A percentile compares a stretch with the other conserved stretches of the same genome.
These are phyloP conservation scores for Hypoxylon sp. DNA, from an alignment of 2,329 filamentous ascomycete species.

Conservation along the genomic window DNA sequence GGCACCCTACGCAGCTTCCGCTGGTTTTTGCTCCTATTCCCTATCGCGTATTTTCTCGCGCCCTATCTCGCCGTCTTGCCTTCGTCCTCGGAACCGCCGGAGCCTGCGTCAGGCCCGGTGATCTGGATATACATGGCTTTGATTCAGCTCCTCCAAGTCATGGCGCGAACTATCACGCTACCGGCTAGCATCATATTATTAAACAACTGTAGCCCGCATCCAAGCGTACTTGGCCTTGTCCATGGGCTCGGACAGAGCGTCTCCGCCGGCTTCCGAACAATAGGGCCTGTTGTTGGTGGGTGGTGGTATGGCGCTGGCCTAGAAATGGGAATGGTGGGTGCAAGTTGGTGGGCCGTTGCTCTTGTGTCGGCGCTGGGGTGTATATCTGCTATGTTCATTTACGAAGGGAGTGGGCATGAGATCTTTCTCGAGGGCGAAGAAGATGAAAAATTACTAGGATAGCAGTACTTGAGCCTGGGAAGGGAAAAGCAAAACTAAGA, in stretches of 20 bases:
- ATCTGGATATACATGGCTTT: slow-evolving; percentile 74
- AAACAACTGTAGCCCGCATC: slow-evolving; percentile 73
- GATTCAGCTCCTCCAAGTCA: slow-evolving; percentile 78
- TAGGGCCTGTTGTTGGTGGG: slow-evolving; percentile 66
- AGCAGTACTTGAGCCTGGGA: background rate
- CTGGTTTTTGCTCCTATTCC: slow-evolving; percentile 75
- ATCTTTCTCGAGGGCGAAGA: slow-evolving; percentile 62
- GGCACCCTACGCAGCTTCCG: slow-evolving; percentile 78
- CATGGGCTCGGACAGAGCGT: slow-evolving; percentile 69
- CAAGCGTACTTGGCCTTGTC: slow-evolving; percentile 70
- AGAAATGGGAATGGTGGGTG: slow-evolving; percentile 63
- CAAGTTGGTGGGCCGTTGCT: slow-evolving; percentile 65
- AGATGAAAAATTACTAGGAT: slow-evolving; percentile 43
- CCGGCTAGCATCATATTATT: slow-evolving; percentile 72
- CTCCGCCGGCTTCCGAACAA: slow-evolving; percentile 64
- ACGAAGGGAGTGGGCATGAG: slow-evolving; percentile 76
- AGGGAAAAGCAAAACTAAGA: too few species aligned
- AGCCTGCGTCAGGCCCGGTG: slow-evolving; percentile 63
- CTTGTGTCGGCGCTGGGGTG: slow-evolving; percentile 70
- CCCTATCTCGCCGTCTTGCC: slow-evolving; percentile 77
- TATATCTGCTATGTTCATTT: slow-evolving; percentile 71
- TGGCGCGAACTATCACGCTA: slow-evolving; percentile 78
- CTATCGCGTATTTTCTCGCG: slow-evolving; percentile 76
- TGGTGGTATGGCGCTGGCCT: slow-evolving; percentile 64
- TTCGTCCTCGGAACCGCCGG: slow-evolving; percentile 60